Evolutionary conservation across 2,329 filamentous ascomycete species (phyloP).

Genomic region (Penicillium hesseltinei): DNA sequence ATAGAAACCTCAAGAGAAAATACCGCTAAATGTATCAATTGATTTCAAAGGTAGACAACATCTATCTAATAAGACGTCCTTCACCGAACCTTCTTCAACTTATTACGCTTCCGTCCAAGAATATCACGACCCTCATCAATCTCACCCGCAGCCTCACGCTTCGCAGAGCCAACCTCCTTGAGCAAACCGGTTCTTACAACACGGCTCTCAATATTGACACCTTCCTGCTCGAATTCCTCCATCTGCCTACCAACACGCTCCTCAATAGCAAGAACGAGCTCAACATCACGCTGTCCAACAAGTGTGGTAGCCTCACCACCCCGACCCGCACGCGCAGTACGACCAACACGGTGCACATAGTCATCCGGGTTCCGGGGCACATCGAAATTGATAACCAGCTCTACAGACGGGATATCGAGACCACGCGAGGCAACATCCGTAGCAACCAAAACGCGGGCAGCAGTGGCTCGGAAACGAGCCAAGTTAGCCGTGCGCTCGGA

Average conservation of each 20-base stretch:
- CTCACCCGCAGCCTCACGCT: constrained; percentile 83
- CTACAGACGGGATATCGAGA: constrained; percentile 91
- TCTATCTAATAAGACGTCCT: constrained; percentile 3
- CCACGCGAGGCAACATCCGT: constrained; percentile 94
- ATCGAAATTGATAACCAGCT: constrained; percentile 90
- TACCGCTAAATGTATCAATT: constrained; percentile 14
- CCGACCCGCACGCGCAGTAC: constrained; percentile 88
- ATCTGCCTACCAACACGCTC: constrained; percentile 73
- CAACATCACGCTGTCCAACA: constrained; percentile 88
- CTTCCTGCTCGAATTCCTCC: constrained; percentile 82
- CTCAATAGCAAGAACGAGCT: constrained; percentile 88
- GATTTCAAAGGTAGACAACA: constrained; percentile 4
- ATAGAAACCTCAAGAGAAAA: neutral
- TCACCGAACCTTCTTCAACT: constrained; percentile 44
- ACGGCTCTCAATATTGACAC: constrained; percentile 88
- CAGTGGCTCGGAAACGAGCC: constrained; percentile 83
- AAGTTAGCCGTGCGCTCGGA: constrained; percentile 82
- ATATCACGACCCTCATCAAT: constrained; percentile 92
- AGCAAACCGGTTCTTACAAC: constrained; percentile 75
- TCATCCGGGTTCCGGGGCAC: constrained; percentile 94
- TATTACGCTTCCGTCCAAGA: constrained; percentile 69
- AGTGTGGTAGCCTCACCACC: constrained; percentile 80
- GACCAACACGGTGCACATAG: constrained; percentile 94
- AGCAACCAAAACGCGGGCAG: constrained; percentile 84
- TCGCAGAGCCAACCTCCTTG: constrained; percentile 92